Base-by-base conservation (phyloP, 2,329 filamentous ascomycete species). In the Dactylonectria macrodidyma region DNA sequence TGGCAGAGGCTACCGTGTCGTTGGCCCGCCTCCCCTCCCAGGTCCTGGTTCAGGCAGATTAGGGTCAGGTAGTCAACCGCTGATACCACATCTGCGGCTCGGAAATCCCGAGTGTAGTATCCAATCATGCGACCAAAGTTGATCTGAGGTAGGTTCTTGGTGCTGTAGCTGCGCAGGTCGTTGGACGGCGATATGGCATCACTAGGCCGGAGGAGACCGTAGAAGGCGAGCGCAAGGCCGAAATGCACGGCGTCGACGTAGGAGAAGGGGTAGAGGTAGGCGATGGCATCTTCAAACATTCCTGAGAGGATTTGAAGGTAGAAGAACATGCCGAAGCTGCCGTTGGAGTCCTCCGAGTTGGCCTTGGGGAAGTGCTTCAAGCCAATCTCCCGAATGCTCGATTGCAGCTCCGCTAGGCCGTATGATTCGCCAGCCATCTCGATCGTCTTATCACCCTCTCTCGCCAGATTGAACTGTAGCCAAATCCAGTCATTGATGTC, bases 231-330 rank as follows among this genome's bases (percentile, higher is more conserved):
- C 1, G 92, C 94, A 76, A 98, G 92, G 24, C 94, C 94, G 78
- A 98, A 97, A 84, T 99, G 97, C 56, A 97, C 94, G 26, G 95
- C 95, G 72, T 97, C 95, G 52, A 97, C 90, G 76, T 97, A 97
- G 58, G 94, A 93, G 83, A 97, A 96, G 54, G 91, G 89, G 78
- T 98, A 98, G 19, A 99, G 88, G 80, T 97, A 98, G 36, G 93
- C 92, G 60, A 99, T 87, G 16, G 95, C 96, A 76, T 96, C 92
- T 82, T 99, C 96, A 74, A 97, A 99, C 88, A 98, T 92, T 71
- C 96, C 96, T 34, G 93, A 91, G 58, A 98, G 85, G 48, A 97
- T 89, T 79, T 97, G 95, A 72, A 99, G 89, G 81, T 97, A 95
- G 84, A 99, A 98, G 83, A 92, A 97, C 78, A 95, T 95, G 77